Conservation (phyloP, 257 asterid genomes). For the Solanum acaule region DNA sequence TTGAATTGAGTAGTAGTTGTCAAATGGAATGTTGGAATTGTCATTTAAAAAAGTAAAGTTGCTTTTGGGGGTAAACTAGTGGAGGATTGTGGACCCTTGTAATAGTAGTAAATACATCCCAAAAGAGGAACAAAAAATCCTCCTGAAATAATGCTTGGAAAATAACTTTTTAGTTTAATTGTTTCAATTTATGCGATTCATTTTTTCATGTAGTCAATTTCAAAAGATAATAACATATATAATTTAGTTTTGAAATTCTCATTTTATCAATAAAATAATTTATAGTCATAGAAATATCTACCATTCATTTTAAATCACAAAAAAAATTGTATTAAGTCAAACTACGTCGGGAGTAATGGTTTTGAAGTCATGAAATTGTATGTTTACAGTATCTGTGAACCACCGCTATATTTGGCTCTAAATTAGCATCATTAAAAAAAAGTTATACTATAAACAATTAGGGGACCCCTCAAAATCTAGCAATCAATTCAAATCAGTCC, state of each 20-base stretch:
- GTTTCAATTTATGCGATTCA: too few relatives aligned
- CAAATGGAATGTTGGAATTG: not conserved
- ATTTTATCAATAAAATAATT: too few relatives aligned
- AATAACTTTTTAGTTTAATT: not conserved
- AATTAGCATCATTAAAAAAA: not conserved
- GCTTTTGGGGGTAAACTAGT: not conserved
- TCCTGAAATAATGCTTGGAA: not conserved
- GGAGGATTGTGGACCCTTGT: not conserved
- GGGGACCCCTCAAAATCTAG: not conserved
- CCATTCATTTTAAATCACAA: too few relatives aligned
- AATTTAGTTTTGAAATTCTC: too few relatives aligned
- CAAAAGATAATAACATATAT: not conserved
- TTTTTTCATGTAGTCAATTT: rapidly evolving
- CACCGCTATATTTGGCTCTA: not conserved
- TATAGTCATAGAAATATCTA: too few relatives aligned
- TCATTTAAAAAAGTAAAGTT: not conserved
- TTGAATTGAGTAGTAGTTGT: not conserved
- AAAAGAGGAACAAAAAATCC: not conserved
- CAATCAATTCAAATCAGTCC: not conserved
- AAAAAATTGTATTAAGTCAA: rapidly evolving
- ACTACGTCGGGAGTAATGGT: rapidly evolving
- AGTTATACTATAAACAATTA: not conserved
- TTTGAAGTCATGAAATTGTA: not conserved
- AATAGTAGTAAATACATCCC: not conserved
- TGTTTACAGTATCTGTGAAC: not conserved